phyloP scores from a whole-genome alignment of 2,329 filamentous ascomycete genomes.

The Aspergillus sp. region DNA sequence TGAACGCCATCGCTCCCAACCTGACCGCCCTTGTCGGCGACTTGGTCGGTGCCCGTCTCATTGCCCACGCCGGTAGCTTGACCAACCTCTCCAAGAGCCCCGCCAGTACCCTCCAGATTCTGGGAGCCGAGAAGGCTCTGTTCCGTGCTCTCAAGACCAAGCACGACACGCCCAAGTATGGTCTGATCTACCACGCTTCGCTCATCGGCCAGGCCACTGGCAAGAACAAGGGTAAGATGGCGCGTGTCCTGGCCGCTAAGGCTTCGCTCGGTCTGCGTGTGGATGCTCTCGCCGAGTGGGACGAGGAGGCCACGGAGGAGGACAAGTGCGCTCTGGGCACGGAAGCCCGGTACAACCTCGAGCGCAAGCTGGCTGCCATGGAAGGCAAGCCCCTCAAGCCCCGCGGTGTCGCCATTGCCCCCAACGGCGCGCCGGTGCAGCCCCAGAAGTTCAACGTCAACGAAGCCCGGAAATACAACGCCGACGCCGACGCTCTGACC shows the following conservation, averaged over 20 bases:
- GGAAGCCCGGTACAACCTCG: constrained; percentile 49
- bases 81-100: constrained; percentile 94
- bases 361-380: constrained; percentile 55
- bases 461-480: constrained; percentile 91
- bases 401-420: constrained; percentile 71
- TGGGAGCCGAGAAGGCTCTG: constrained; percentile 96
- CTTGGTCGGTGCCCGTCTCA: constrained; percentile 89
- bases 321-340: constrained; percentile 81
- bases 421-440: constrained; percentile 64
- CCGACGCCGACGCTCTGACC: constrained; percentile 81
- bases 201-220: constrained; percentile 95
- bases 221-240: constrained; percentile 99
- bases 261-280: constrained; percentile 89
- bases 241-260: constrained; percentile 92
- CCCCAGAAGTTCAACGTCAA: constrained; percentile 79
- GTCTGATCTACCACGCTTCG: constrained; percentile 88
- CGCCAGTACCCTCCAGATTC: constrained; percentile 93
- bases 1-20: constrained; percentile 96
- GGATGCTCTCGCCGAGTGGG: constrained; percentile 81
- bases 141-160: constrained; percentile 99
- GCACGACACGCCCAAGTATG: constrained; percentile 98
- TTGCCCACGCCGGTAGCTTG: constrained; percentile 90
- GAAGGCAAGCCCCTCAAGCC: constrained; percentile 88
- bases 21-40: constrained; percentile 90
- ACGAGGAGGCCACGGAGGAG: constrained; percentile 79